Percentiles rank a stretch among this genome's conserved stretches.
Evolutionary conservation across 23 red algal genomes (phyloP).

Genomic region (Gracilaria domingensis): DNA sequence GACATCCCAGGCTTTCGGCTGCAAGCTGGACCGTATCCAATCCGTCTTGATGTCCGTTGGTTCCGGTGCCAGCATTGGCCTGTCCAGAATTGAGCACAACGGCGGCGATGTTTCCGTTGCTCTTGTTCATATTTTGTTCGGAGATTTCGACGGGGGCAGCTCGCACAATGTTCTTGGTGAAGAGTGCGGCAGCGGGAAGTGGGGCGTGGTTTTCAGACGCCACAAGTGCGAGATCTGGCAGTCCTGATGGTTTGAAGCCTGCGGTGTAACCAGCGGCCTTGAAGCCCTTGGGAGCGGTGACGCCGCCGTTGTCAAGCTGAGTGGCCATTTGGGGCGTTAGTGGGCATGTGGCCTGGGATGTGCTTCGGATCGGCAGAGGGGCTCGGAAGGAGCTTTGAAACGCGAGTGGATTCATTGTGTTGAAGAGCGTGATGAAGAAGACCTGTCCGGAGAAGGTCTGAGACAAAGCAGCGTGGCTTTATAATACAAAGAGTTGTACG

Average conservation of each 20-base stretch:
- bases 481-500: too few species aligned
- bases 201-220: slow-evolving; percentile 34
- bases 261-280: slow-evolving; percentile 81
- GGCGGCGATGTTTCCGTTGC: slow-evolving; percentile 52
- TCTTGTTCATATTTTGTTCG: slow-evolving; percentile 53
- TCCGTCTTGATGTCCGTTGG: slow-evolving; percentile 67
- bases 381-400: slow-evolving; percentile 22
- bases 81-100: slow-evolving; percentile 96
- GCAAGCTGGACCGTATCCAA: slow-evolving; percentile 27
- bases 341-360: background rate
- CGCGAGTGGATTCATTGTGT: background rate
- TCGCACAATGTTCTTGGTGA: slow-evolving; percentile 89
- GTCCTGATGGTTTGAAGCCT: slow-evolving; percentile 93
- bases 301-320: slow-evolving; percentile 63
- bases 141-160: slow-evolving; percentile 92
- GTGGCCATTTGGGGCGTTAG: slow-evolving; percentile 2
- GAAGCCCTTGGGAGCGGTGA: slow-evolving; percentile 94
- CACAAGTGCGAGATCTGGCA: slow-evolving; percentile 88
- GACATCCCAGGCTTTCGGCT: slow-evolving; percentile 50
- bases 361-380: background rate
- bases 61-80: slow-evolving; percentile 97
- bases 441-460: background rate
- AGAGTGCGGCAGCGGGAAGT: slow-evolving; percentile 81
- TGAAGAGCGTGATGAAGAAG: background rate
- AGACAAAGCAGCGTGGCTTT: too few species aligned